These are phyloP conservation scores for Stagonosporopsis tanaceti DNA, from an alignment of 2,329 filamentous ascomycete genomes.

Conservation along the genomic window DNA sequence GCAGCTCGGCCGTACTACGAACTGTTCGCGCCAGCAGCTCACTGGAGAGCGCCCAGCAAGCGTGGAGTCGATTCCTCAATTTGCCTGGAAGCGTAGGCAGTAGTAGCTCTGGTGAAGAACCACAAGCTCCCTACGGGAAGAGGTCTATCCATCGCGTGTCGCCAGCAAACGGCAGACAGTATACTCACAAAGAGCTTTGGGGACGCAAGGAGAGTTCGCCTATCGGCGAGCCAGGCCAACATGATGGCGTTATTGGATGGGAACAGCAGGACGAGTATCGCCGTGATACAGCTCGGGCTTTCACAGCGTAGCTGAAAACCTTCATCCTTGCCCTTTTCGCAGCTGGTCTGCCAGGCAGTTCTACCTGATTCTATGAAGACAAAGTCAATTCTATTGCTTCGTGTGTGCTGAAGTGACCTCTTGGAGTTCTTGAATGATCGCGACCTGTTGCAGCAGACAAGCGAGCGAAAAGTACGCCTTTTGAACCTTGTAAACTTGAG, in stretches of 20 bases:
- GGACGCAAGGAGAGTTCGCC: constrained; percentile 17
- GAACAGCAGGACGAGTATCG: neutral
- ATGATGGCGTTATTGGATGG: constrained; percentile 12
- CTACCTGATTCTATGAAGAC: neutral
- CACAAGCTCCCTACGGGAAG: neutral
- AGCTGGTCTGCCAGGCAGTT: constrained; percentile 10
- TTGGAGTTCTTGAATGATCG: neutral
- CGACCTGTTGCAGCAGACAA: neutral
- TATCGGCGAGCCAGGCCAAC: neutral
- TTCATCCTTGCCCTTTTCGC: neutral
- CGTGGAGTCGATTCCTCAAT: constrained; percentile 46
- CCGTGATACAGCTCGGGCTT: neutral
- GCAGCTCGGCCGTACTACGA: constrained; percentile 38
- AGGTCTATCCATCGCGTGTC: constrained; percentile 15
- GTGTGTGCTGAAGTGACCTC: neutral
- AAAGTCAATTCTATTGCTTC: neutral
- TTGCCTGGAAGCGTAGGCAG: constrained; percentile 29
- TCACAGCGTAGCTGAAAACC: neutral
- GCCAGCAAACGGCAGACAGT: constrained; percentile 25
- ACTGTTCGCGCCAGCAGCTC: constrained; percentile 47
- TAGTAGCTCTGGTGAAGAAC: neutral
- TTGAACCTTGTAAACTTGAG: neutral
- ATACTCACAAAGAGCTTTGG: constrained; percentile 44
- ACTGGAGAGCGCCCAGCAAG: constrained; percentile 42
- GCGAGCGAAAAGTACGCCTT: neutral